These are phyloP conservation scores for Phytopythium oedochilum DNA, from an alignment of 352 stramenopile species.

Conservation along the genomic window DNA sequence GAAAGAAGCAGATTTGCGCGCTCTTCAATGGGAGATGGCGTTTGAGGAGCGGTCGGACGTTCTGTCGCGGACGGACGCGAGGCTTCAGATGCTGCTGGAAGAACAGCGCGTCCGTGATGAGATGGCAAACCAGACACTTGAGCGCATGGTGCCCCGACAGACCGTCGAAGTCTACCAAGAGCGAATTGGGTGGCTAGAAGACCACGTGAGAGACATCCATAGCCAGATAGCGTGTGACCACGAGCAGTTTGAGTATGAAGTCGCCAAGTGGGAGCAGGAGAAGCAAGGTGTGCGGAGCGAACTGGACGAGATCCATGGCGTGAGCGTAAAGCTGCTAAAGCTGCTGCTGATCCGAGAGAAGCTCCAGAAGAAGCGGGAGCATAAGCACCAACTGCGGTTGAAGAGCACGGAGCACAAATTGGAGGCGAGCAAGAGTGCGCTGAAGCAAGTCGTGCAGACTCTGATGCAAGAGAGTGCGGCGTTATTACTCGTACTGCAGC, in stretches of 20 bases:
- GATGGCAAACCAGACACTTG: background rate
- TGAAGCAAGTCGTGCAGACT: slow-evolving; percentile 21
- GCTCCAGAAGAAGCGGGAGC: slow-evolving; percentile 51
- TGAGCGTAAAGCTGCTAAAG: slow-evolving; percentile 67
- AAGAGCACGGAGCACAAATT: slow-evolving; percentile 17
- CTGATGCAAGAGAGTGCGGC: slow-evolving; percentile 47
- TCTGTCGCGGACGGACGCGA: slow-evolving; percentile 18
- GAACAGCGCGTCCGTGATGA: slow-evolving; percentile 11
- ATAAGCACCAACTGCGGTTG: slow-evolving; percentile 8
- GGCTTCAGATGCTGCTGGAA: slow-evolving; percentile 41
- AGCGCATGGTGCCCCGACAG: slow-evolving; percentile 4
- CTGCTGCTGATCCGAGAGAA: slow-evolving; percentile 62
- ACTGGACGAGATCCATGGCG: slow-evolving; percentile 50
- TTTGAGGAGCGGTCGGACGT: slow-evolving; percentile 26
- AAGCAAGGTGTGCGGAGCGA: slow-evolving; percentile 43
- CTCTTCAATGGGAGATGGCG: slow-evolving; percentile 29
- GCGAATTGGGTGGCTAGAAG: slow-evolving; percentile 42
- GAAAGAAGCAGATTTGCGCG: slow-evolving; percentile 36
- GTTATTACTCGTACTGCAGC: slow-evolving; percentile 41
- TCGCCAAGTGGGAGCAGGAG: slow-evolving; percentile 48
- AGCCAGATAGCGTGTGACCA: slow-evolving; percentile 60
- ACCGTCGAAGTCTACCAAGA: slow-evolving; percentile 28
- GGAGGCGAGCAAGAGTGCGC: slow-evolving; percentile 2
- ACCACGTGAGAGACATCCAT: slow-evolving; percentile 39
- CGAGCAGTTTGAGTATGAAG: slow-evolving; percentile 59